phyloP scores from a whole-genome alignment of 345 rosid genomes.

The Salix suchowensis region DNA sequence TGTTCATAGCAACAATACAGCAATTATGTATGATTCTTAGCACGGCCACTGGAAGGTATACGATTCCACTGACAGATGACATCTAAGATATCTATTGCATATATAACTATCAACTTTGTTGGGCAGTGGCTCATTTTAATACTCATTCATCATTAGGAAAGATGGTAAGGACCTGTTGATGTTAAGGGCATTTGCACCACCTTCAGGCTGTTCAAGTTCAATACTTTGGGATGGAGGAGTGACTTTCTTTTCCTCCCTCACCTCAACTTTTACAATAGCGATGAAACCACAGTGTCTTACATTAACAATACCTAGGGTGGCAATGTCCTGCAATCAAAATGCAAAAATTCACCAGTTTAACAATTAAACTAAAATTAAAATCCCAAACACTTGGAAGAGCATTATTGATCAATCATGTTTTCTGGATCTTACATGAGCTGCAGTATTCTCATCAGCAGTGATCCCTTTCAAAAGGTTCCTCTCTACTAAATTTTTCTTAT shows the following conservation, averaged over 20 bases:
- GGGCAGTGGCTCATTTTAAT: background rate
- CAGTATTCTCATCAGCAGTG: conserved; percentile 94
- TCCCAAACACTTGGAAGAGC: conserved; percentile 3
- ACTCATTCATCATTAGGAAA: background rate
- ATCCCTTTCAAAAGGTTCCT: conserved; percentile 93
- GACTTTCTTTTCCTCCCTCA: conserved; percentile 43
- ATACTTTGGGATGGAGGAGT: conserved; percentile 49
- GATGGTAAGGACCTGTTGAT: conserved; percentile 61
- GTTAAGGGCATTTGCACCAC: conserved; percentile 96
- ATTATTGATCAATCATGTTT: conserved; percentile 14
- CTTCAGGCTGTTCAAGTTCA: conserved; percentile 90
- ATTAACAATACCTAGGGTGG: conserved; percentile 73
- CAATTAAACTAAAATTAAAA: conserved; percentile 4
- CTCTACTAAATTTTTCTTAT: conserved; percentile 52
- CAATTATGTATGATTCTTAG: background rate
- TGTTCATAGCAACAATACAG: background rate
- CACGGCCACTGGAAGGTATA: background rate
- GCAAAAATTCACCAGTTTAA: conserved; percentile 11
- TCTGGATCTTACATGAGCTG: conserved; percentile 72
- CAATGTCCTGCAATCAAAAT: conserved; percentile 60
- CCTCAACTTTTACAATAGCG: conserved; percentile 70
- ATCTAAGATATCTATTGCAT: background rate
- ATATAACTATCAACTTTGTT: background rate
- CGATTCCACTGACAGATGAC: background rate
- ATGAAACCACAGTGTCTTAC: conserved; percentile 83